Base-by-base conservation (phyloP, 2,329 filamentous ascomycete species). In the Paradendryphiella salina region DNA sequence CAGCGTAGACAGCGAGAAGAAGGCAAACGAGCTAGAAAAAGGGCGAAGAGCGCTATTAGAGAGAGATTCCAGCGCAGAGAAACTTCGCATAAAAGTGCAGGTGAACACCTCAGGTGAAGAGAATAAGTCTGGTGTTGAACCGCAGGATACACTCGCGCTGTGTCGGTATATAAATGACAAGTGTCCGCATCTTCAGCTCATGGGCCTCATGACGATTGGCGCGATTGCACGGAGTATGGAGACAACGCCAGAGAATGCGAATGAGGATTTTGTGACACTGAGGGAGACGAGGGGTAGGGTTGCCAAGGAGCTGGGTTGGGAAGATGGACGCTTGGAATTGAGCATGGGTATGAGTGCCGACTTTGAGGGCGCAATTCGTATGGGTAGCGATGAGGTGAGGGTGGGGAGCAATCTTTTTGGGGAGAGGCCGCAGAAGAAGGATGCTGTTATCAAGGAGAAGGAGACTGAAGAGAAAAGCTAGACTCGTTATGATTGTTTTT, bases 341-440 rank as follows among this genome's bases (percentile, higher is more conserved):
- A 96, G 92, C 74, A 99, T 99, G 93, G 93, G 93, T 5, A 99
- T 99, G 94, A 96, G 91, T 70, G 85, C 90, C 67, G 94, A 99
- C 73, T 99, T 93, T 72, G 92, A 96, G 77, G 88, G 87, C 6
- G 94, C 94, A 0, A 86, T 97, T 66, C 76, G 74, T 10, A 78
- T 90, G 78, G 94, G 94, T 0, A 96, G 92, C 75, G 81, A 84
- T 62, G 91, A 97, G 79, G 92, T 99, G 5, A 82, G 94, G 50
- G 85, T 99, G 7, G 94, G 94, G 1, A 97, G 90, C 68, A 93
- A 89, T 1, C 96, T 99, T 50, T 99, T 99, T 71, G 94, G 94
- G 1, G 78, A 85, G 67, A 82, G 94, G 67, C 90, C 90, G 13
- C 79, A 83, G 31, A 95, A 87, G 80, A 83, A 83, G 40, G 88